phyloP scores from a whole-genome alignment of 208 protist genomes.

The Trypanosoma theileri region DNA sequence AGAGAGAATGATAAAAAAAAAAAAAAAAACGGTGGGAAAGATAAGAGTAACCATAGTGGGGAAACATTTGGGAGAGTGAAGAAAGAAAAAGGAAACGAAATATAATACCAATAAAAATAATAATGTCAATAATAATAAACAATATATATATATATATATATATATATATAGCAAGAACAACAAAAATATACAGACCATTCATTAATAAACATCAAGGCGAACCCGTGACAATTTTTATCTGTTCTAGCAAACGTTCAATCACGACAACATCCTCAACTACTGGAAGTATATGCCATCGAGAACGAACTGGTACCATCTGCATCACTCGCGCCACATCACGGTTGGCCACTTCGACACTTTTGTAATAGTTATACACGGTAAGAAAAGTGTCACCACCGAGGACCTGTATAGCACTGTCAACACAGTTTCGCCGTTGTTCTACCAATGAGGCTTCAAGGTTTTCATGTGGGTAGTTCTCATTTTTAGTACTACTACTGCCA shows the following conservation, averaged over 20 bases:
- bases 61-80: background rate
- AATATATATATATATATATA: conserved; percentile 17
- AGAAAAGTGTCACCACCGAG: conserved; percentile 38
- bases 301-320: conserved; percentile 59
- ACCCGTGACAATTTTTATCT: background rate
- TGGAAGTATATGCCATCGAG: conserved; percentile 67
- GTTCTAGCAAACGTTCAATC: conserved; percentile 62
- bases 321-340: conserved; percentile 57
- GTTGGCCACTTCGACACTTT: conserved; percentile 42
- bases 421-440: conserved; percentile 38
- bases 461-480: background rate
- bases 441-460: conserved; percentile 33
- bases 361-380: conserved; percentile 75
- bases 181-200: conserved; percentile 1
- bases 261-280: conserved; percentile 73
- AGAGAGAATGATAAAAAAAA: conserved; percentile 9
- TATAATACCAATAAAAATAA: conserved; percentile 8
- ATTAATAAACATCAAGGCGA: background rate
- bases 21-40: background rate
- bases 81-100: conserved; percentile 3
- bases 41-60: too few species aligned
- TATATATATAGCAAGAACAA: background rate
- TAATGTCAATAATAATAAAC: background rate
- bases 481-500: background rate
- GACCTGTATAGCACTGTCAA: conserved; percentile 24